phyloP scores from a whole-genome alignment of 1,284 basidiomycete species.

The Omphalotus olearius region DNA sequence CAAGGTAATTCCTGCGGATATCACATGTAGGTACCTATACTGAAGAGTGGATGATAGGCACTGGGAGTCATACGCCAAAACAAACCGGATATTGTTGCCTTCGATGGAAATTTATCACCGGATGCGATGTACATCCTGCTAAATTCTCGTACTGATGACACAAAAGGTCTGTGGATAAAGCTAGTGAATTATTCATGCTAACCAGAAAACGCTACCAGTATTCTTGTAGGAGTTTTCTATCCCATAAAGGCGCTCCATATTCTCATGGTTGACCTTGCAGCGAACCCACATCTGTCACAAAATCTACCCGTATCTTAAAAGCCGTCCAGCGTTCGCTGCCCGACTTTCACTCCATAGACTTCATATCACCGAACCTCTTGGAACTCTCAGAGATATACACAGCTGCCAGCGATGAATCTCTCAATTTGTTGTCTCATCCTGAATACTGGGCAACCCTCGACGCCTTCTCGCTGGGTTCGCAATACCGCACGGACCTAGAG shows the following conservation, averaged over 20 bases:
- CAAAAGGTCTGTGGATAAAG: slow-evolving; percentile 44
- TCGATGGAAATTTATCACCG: slow-evolving; percentile 80
- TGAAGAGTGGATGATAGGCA: slow-evolving; percentile 29
- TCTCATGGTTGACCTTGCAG: slow-evolving; percentile 28
- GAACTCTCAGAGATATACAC: slow-evolving; percentile 72
- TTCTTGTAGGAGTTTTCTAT: slow-evolving; percentile 51
- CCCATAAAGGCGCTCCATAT: not conserved
- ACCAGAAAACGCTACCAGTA: slow-evolving; percentile 28
- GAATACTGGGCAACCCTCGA: slow-evolving; percentile 68
- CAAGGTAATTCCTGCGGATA: slow-evolving; percentile 34
- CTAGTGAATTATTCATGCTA: slow-evolving; percentile 2
- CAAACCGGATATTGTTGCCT: slow-evolving; percentile 59
- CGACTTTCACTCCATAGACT: slow-evolving; percentile 43
- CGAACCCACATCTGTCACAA: slow-evolving; percentile 86
- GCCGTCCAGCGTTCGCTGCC: slow-evolving; percentile 18
- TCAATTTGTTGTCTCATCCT: slow-evolving; percentile 45
- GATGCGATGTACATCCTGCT: slow-evolving; percentile 52
- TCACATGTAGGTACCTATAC: not conserved
- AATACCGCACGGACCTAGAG: slow-evolving; percentile 63
- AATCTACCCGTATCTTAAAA: slow-evolving; percentile 66
- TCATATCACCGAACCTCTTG: slow-evolving; percentile 75
- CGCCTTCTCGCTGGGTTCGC: slow-evolving; percentile 52
- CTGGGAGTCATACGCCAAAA: slow-evolving; percentile 37
- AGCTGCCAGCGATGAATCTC: slow-evolving; percentile 39
- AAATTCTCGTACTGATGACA: slow-evolving; percentile 39